These are phyloP conservation scores for Ceratocystis variospora DNA, from an alignment of 2,329 filamentous ascomycete species.

Conservation along the genomic window DNA sequence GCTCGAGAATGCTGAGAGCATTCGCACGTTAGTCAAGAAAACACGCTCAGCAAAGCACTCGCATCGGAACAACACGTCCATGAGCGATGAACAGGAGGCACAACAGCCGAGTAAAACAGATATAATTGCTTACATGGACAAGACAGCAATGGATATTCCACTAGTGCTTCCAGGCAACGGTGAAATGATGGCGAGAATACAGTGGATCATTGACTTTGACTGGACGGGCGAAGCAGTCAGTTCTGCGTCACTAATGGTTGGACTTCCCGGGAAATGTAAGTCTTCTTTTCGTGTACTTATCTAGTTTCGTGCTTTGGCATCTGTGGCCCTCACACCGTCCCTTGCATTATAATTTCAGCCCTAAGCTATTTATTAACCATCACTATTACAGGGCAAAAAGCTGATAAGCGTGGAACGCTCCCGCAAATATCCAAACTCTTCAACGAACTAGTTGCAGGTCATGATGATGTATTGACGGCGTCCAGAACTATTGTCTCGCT, in stretches of 20 bases:
- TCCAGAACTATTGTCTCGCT: conserved; percentile 48
- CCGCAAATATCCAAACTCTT: conserved; percentile 47
- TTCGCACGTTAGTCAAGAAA: conserved; percentile 25
- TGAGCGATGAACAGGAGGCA: conserved; percentile 13
- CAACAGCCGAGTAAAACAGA: conserved; percentile 6
- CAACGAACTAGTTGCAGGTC: conserved; percentile 40
- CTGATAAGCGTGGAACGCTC: conserved; percentile 43
- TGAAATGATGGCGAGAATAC: conserved; percentile 29
- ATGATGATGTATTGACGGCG: conserved; percentile 41
- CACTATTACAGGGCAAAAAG: conserved; percentile 40
- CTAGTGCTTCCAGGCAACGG: conserved; percentile 23
- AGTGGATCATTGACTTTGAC: conserved; percentile 53
- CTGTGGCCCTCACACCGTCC: background rate
- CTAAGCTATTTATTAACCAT: background rate
- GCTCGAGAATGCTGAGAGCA: conserved; percentile 29
- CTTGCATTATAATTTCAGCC: background rate
- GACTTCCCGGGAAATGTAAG: conserved; percentile 51
- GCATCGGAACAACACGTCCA: conserved; percentile 19
- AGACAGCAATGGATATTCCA: conserved; percentile 24
- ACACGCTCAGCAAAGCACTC: conserved; percentile 24
- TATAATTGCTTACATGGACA: conserved; percentile 8
- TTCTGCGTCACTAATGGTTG: conserved; percentile 39
- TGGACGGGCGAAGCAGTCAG: conserved; percentile 60
- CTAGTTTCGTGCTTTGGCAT: background rate
- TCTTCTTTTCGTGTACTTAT: conserved; percentile 20